These are phyloP conservation scores for Saccharomyces hybrid DNA, from an alignment of 1,139 yeast genomes.

Conservation along the genomic window DNA sequence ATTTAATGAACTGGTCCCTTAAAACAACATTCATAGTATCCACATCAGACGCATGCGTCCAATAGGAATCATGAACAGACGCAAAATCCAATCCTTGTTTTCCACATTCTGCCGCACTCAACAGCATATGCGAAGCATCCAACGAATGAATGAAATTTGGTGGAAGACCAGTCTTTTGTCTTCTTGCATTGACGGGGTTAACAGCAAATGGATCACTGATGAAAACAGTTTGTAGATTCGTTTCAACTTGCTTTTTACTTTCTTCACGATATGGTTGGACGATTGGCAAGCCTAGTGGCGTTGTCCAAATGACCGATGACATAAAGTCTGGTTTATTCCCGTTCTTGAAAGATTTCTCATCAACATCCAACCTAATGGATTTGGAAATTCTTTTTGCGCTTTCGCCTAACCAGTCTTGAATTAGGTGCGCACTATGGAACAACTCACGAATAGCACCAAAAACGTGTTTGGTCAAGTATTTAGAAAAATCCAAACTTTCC, in stretches of 20 bases:
- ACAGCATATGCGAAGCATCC: constrained; percentile 94
- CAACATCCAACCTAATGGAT: constrained; percentile 61
- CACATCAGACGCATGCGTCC: constrained; percentile 93
- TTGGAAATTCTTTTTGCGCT: constrained; percentile 76
- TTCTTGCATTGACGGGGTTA: constrained; percentile 76
- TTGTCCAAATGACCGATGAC: constrained; percentile 94
- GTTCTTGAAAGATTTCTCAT: constrained; percentile 31
- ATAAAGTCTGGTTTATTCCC: constrained; percentile 51
- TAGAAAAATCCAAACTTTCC: constrained; percentile 38
- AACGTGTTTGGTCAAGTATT: constrained; percentile 69
- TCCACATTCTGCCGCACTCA: constrained; percentile 80
- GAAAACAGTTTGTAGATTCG: constrained; percentile 76
- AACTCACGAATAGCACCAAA: constrained; percentile 78
- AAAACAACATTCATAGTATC: constrained; percentile 63
- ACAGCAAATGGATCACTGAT: constrained; percentile 79
- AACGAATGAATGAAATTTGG: constrained; percentile 93
- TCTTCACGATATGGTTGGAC: constrained; percentile 88
- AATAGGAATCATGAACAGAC: constrained; percentile 94
- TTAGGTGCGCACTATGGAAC: constrained; percentile 86
- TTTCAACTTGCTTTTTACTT: constrained; percentile 55
- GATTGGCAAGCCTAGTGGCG: constrained; percentile 87
- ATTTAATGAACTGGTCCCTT: constrained; percentile 69
- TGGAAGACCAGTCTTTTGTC: constrained; percentile 89
- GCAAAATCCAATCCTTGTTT: constrained; percentile 68
- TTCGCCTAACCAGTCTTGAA: constrained; percentile 93